Evolutionary conservation across 768 basidiomycete genomes (phyloP), one percentile per base, ranked within the genome.

Genomic region (Asterophora lycoperdoides): DNA sequence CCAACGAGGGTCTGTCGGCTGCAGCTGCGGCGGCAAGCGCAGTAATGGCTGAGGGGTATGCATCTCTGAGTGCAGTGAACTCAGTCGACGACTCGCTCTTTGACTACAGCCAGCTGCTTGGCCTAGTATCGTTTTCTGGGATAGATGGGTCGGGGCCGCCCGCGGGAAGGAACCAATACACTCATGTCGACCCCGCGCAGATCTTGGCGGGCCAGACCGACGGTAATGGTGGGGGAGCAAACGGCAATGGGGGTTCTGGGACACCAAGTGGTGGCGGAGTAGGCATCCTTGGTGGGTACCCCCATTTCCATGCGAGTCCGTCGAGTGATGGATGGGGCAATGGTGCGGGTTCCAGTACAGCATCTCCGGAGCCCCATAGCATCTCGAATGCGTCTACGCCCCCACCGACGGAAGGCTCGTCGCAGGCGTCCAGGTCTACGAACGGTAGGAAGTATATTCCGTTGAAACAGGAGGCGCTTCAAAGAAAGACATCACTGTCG

Each of bases 121-220:
- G 79, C 37, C 70, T 87, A 56, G 77, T 80, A 53, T 32, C 30
- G 30, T 87, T 83, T 63, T 68, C 82, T 20, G 68, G 72, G 49
- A 64, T 81, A 49, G 79, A 83, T 53, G 62, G 67, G 26, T 62
- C 69, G 4, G 61, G 64, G 33, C 64, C 56, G 30, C 45, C 74
- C 23, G 66, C 68, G 32, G 44, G 51, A 18, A 51, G 47, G 46
- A 74, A 77, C 39, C 77, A 79, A 6, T 88, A 78, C 67, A 89
- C 87, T 30, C 85, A 88, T 65, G 88, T 97, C 51, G 91, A 97
- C 69, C 94, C 94, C 7, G 86, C 87, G n/a, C 91, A 95, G 68
- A 88, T 95, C 78, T 63, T 77, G 40, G 58, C 67, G 43, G 61
- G 61, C 15, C 66, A 66, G 39, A 56, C 48, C 44, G 63, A 66